These are phyloP conservation scores for Stellera chamaejasme DNA, from an alignment of 345 rosid species.

Conservation along the genomic window DNA sequence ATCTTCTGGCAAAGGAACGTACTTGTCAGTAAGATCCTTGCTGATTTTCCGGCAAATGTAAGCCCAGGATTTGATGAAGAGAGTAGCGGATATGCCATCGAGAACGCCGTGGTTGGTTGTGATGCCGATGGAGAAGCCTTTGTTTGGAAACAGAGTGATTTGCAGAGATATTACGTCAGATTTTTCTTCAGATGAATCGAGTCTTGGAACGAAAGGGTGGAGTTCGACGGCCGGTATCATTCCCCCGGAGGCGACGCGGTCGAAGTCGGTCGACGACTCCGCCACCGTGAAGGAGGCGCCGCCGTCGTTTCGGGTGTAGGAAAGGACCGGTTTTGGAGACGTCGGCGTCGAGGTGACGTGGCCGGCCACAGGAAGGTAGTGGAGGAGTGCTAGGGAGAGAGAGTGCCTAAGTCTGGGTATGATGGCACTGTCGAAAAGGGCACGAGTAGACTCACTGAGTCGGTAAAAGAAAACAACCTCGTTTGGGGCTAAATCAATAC, in stretches of 20 bases:
- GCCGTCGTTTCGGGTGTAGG: neutral
- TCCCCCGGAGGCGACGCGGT: conserved; percentile 10
- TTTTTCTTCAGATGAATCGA: conserved; percentile 8
- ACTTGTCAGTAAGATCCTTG: conserved; percentile 11
- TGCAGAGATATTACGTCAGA: conserved; percentile 12
- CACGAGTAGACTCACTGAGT: conserved; percentile 12
- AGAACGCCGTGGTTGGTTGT: conserved; percentile 18
- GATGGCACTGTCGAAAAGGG: conserved; percentile 23
- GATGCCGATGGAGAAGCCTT: conserved; percentile 23
- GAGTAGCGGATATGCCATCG: conserved; percentile 18
- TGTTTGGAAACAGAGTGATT: conserved; percentile 26
- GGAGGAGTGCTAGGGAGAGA: conserved; percentile 21
- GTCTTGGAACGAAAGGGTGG: conserved; percentile 16
- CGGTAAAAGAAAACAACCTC: conserved; percentile 21
- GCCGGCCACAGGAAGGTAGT: conserved; percentile 18
- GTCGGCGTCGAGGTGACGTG: conserved; percentile 1
- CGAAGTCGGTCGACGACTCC: conserved; percentile 14
- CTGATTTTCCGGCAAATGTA: conserved; percentile 8
- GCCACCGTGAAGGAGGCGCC: conserved; percentile 9
- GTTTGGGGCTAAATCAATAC: conserved; percentile 22
- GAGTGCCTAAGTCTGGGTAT: conserved; percentile 23
- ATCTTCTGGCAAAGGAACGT: conserved; percentile 9
- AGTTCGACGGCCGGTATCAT: conserved; percentile 10
- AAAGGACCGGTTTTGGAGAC: conserved; percentile 1
- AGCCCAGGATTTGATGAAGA: conserved; percentile 31